These are phyloP conservation scores for Penicillium frequentans DNA, from an alignment of 2,329 filamentous ascomycete species.

Conservation along the genomic window DNA sequence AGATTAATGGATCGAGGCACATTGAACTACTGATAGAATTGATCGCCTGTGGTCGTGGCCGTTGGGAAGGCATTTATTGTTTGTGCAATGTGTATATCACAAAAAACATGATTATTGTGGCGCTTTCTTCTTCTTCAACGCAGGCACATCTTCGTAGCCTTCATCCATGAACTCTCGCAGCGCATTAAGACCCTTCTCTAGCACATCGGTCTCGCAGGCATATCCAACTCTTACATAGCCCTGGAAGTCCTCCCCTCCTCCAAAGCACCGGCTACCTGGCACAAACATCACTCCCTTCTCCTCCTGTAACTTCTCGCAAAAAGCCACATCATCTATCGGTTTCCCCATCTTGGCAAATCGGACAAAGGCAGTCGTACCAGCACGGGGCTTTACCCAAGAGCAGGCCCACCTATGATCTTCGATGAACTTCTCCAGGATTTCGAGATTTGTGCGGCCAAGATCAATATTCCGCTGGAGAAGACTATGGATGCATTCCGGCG, in stretches of 20 bases:
- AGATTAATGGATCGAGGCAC: background rate
- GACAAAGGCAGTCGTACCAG: constrained; percentile 78
- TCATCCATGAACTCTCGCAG: constrained; percentile 57
- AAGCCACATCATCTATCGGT: constrained; percentile 68
- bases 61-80: background rate
- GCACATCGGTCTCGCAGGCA: constrained; percentile 67
- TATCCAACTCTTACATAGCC: constrained; percentile 79
- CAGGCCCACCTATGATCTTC: constrained; percentile 63
- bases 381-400: constrained; percentile 71
- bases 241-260: constrained; percentile 62
- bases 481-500: constrained; percentile 61
- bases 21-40: background rate
- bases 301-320: constrained; percentile 68
- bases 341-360: constrained; percentile 63
- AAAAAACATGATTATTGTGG: background rate
- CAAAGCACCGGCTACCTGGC: constrained; percentile 74
- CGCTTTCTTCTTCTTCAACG: constrained; percentile 23
- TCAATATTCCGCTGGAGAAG: constrained; percentile 64
- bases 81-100: background rate
- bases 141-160: constrained; percentile 53
- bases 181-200: constrained; percentile 64
- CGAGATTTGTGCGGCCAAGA: constrained; percentile 68
- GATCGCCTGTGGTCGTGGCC: background rate
- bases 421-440: constrained; percentile 66
- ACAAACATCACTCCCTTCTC: constrained; percentile 72